Evolutionary conservation across 2,329 filamentous ascomycete species (phyloP).

Genomic region (Magnaporthiopsis poae): DNA sequence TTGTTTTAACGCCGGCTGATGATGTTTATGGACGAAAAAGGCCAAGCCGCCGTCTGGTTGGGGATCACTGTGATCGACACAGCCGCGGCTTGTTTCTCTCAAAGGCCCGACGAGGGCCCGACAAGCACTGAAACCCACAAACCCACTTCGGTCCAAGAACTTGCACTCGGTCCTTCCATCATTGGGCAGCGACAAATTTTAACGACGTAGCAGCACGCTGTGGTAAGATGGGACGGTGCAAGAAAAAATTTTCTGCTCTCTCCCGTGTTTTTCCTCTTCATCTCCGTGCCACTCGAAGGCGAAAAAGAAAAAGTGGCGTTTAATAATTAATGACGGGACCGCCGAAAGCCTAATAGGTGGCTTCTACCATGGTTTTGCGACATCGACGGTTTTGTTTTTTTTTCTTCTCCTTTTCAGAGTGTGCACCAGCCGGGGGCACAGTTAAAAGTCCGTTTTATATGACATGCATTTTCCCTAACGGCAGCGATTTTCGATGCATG

Average conservation of each 20-base stretch:
- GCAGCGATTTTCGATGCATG: not conserved
- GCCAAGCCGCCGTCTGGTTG: not conserved
- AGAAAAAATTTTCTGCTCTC: not conserved
- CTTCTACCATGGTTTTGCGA: no score
- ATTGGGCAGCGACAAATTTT: not conserved
- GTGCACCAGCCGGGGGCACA: no score
- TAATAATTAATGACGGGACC: no score
- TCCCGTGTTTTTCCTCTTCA: not conserved
- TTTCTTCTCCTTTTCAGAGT: no score
- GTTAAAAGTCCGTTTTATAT: no score
- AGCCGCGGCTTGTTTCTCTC: not conserved
- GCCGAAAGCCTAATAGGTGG: no score
- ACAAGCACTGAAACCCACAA: not conserved
- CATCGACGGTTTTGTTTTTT: no score
- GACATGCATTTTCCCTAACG: no score
- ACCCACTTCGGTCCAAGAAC: not conserved
- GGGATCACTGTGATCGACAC: not conserved
- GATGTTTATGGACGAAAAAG: not conserved
- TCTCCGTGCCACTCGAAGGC: not conserved
- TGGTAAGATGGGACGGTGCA: not conserved
- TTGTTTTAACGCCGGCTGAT: not conserved
- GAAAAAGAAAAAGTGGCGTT: no score
- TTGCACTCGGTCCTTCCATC: not conserved
- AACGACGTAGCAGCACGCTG: not conserved
- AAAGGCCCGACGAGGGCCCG: not conserved